Evolutionary conservation across 331 rosid species (phyloP), one percentile per base, ranked within the genome.

Genomic region (Dryas integrifolia): DNA sequence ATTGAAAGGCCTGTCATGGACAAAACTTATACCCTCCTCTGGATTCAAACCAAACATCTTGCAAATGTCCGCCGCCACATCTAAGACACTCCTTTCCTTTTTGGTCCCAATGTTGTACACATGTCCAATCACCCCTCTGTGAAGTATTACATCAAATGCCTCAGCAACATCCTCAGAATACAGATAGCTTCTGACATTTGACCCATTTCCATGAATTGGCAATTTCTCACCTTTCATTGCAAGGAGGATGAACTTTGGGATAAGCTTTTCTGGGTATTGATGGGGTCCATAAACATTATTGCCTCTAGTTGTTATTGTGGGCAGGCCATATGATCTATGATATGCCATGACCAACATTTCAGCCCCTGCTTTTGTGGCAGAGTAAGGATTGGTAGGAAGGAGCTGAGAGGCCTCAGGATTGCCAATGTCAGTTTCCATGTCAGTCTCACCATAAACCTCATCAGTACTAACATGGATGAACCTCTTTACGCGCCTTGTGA

Each of bases 261-360:
- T 82, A 65, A 89, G 96, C 77, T 87, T 89, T 57, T 89, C 96
- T 0, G 96, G 96, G 56, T 85, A 89, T 18, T 89, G 96, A 45
- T 85, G 85, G 0, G 96, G 90, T 30, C 96, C 96, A 59, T 87
- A 89, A 21, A 87, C 96, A 80, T 85, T 89, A 45, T 89, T 89
- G 0, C 96, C 89, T 75, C 92, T 69, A 41, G 96, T 74, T 4
- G 96, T 87, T 45, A 89, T 84, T 7, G 83, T 81, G 9, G 92
- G 92, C 53, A 87, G 81, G 48, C 75, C 87, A 69, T 84, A 87
- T 9, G 91, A 87, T 9, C 91, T 80, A 57, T 84, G 88, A 66
- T 90, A 90, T 3, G 96, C 96, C 92, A 87, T 90, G 15, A 79
- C 92, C 79, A 90, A 48, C 96, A 90, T 90, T 69, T 90, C 96